Conservation (phyloP, 768 basidiomycete species). For the Leucocoprinus leucothites region DNA sequence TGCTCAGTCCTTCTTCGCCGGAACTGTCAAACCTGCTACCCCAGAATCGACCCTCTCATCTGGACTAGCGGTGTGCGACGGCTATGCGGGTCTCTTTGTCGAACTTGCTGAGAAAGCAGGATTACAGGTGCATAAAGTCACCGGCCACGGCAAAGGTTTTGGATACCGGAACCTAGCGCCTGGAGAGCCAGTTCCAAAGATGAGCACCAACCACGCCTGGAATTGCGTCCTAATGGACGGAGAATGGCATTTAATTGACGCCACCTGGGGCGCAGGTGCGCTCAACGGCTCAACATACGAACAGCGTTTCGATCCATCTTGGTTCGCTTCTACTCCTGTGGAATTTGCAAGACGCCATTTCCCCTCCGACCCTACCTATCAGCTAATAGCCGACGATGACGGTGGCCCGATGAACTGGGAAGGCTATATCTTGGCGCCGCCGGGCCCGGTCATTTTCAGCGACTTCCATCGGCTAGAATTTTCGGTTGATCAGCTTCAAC, state of each 20-base stretch:
- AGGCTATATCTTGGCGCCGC: constrained; percentile 41
- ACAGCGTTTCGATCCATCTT: constrained; percentile 33
- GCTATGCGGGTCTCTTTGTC: constrained; percentile 43
- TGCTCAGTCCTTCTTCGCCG: constrained; percentile 38
- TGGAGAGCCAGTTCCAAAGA: constrained; percentile 32
- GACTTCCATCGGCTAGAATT: constrained; percentile 35
- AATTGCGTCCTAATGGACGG: constrained; percentile 42
- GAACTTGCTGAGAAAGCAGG: constrained; percentile 36
- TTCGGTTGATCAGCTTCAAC: constrained; percentile 31
- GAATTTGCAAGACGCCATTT: constrained; percentile 45
- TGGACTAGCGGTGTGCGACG: constrained; percentile 48
- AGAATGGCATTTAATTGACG: constrained; percentile 44
- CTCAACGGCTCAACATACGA: constrained; percentile 31
- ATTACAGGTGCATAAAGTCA: constrained; percentile 36
- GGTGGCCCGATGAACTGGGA: constrained; percentile 39
- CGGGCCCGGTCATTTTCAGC: constrained; percentile 31
- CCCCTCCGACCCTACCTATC: constrained; percentile 41
- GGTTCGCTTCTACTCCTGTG: constrained; percentile 38
- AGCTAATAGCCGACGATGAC: constrained; percentile 35
- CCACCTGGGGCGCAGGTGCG: constrained; percentile 49
- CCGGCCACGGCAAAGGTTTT: constrained; percentile 45
- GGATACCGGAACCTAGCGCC: constrained; percentile 33
- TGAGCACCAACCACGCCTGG: constrained; percentile 45
- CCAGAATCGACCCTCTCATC: constrained; percentile 36
- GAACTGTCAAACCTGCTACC: constrained; percentile 33